Evolutionary conservation across 805 yeast species (phyloP), one percentile per base, ranked within the genome.

Genomic region (Yarrowia osloensis): DNA sequence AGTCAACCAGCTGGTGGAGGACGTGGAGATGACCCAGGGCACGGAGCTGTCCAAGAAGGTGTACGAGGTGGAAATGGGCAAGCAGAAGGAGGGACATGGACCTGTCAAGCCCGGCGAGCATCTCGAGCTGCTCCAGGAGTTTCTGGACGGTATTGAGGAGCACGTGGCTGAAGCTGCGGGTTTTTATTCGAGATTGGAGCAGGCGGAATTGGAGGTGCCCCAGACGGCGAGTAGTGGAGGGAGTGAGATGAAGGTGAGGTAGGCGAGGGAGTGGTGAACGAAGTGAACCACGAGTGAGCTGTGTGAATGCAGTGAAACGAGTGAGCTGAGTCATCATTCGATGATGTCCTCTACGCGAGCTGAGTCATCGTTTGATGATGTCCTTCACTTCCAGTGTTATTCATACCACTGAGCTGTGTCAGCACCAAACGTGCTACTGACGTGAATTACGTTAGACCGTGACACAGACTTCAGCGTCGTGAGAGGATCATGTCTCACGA

Each of bases 21-120:
- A 62, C 2, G 35, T 62, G 66, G 66, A 61, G 42, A 26, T 33
- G 59, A 13, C 13, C 3, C 12, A 52, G 31, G 59, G 42, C 4
- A 33, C 59, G 4, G 59, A 21, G 9, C 7, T 52, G 28, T 21
- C 59, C 17, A 15, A 17, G 21, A 52, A n/a, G 29, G 42, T 52
- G 22, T 35, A 52, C 5, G 42, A 33, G 21, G 12, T 50, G 12
- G 55, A 50, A 21, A 31, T 6, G 19, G 55, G 55, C 21, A 8
- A 54, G 22, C 24, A 24, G 22, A 17, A 54, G 44, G 61, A 24
- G 9, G 40, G 28, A 13, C 19, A 15, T 17, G 24, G 22, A 29
- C 3, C 29, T 15, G 42, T 11, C 6, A 33, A 50, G 21, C 44
- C 42, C 12, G 40, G 8, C 1, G 59, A 52, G 11, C 61, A 54